These are phyloP conservation scores for Penicillium sp. DNA, from an alignment of 2,329 filamentous ascomycete genomes.

Conservation along the genomic window DNA sequence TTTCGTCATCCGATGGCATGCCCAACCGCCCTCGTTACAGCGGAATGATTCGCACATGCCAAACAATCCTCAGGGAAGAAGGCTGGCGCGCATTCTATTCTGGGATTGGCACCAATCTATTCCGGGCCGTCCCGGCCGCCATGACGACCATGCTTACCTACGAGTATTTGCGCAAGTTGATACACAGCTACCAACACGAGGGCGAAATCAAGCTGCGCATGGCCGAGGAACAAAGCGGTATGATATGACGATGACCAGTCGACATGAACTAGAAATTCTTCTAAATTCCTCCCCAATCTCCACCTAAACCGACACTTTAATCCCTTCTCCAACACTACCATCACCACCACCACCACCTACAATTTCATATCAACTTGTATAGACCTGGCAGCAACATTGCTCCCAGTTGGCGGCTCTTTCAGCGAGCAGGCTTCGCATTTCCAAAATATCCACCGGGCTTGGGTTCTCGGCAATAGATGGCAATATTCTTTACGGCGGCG, in stretches of 20 bases:
- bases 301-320: neutral
- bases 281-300: neutral
- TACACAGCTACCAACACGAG: slow-evolving; percentile 59
- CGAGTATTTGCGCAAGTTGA: slow-evolving; percentile 69
- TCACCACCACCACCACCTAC: neutral
- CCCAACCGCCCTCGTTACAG: slow-evolving; percentile 64
- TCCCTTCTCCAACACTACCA: slow-evolving; percentile 1
- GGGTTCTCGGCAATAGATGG: slow-evolving; percentile 23
- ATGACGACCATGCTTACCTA: slow-evolving; percentile 98
- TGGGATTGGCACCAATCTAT: slow-evolving; percentile 96
- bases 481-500: slow-evolving; percentile 11
- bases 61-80: slow-evolving; percentile 84
- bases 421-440: slow-evolving; percentile 22
- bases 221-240: slow-evolving; percentile 22
- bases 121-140: slow-evolving; percentile 90
- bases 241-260: slow-evolving; percentile 25
- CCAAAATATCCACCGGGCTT: slow-evolving; percentile 11
- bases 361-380: slow-evolving; percentile 16
- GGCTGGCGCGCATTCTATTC: slow-evolving; percentile 97
- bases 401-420: slow-evolving; percentile 19
- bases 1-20: slow-evolving; percentile 62
- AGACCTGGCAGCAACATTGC: slow-evolving; percentile 18
- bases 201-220: slow-evolving; percentile 40
- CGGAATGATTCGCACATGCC: slow-evolving; percentile 80
- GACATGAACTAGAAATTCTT: slow-evolving; percentile 3